Conservation (phyloP, 176 grass and related monocot species). For the Microstegium vimineum region DNA sequence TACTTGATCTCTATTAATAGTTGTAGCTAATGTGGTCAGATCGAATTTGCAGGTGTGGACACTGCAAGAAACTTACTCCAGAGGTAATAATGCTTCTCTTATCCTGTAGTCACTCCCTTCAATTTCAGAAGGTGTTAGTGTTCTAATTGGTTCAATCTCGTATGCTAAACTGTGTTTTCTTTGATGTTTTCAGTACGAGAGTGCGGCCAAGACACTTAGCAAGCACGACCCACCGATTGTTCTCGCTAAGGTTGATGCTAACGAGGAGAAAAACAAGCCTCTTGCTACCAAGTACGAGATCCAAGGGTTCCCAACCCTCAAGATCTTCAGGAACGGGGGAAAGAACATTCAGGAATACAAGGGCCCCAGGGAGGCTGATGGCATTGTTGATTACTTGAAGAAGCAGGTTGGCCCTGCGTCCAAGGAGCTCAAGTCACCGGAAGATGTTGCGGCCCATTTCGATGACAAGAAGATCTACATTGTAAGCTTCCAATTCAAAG, state of each 20-base stretch:
- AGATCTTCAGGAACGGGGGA: slow-evolving; percentile 86
- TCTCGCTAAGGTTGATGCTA: slow-evolving; percentile 87
- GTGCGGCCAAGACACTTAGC: slow-evolving; percentile 63
- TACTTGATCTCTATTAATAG: not conserved
- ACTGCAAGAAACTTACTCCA: slow-evolving; percentile 80
- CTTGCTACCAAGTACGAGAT: slow-evolving; percentile 71
- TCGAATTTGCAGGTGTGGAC: slow-evolving; percentile 69
- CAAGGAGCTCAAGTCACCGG: too few relatives aligned
- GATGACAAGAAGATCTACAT: too few relatives aligned
- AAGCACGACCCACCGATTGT: slow-evolving; percentile 75
- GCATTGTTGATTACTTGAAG: slow-evolving; percentile 87
- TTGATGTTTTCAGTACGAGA: slow-evolving; percentile 82
- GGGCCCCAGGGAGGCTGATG: slow-evolving; percentile 84
- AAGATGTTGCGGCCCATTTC: too few relatives aligned
- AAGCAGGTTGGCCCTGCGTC: slow-evolving; percentile 54
- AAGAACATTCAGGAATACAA: slow-evolving; percentile 83
- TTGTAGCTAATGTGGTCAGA: not conserved
- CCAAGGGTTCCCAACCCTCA: slow-evolving; percentile 88
- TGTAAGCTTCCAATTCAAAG: too few relatives aligned
- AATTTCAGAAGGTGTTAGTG: not conserved
- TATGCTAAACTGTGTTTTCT: not conserved
- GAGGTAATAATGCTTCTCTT: slow-evolving; percentile 65
- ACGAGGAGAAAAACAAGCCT: slow-evolving; percentile 65
- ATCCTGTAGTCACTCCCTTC: not conserved
- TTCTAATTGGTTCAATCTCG: not conserved